A percentile compares a stretch with the other conserved stretches of the same genome.
Conservation (phyloP, 192 early-diverging fungal species). For the Chytriomyces sp. region DNA sequence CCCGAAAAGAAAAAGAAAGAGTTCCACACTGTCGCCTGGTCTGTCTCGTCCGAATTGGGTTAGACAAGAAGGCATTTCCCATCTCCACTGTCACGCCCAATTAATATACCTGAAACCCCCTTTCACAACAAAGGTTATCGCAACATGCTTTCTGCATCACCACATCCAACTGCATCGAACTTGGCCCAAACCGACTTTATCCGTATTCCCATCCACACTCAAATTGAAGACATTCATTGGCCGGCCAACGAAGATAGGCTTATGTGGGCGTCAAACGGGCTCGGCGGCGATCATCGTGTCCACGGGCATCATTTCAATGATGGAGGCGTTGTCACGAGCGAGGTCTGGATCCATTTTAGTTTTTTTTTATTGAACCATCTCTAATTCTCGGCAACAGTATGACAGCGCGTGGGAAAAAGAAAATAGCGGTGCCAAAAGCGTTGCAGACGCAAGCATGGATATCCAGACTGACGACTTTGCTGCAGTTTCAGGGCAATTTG, state of each 20-base stretch:
- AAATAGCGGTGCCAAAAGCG: neutral
- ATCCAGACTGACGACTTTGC: neutral
- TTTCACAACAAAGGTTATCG: constrained; percentile 9
- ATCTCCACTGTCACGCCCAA: neutral
- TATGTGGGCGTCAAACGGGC: constrained; percentile 21
- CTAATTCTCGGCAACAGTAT: neutral
- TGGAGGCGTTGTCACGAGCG: constrained; percentile 24
- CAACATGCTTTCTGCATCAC: constrained; percentile 31
- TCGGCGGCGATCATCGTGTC: constrained; percentile 20
- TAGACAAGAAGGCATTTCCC: neutral
- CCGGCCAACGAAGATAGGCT: constrained; percentile 37
- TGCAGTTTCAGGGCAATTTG: constrained; percentile 14
- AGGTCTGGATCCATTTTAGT: neutral
- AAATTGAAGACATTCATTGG: constrained; percentile 62
- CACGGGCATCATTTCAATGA: constrained; percentile 7
- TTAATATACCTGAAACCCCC: neutral
- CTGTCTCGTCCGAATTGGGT: constrained; percentile 25
- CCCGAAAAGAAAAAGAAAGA: neutral
- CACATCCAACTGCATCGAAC: constrained; percentile 26
- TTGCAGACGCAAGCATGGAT: neutral
- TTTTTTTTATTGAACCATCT: neutral
- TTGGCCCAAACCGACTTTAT: constrained; percentile 29
- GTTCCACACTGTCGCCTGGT: constrained; percentile 24
- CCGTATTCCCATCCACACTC: constrained; percentile 51
- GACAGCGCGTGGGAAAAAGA: constrained; percentile 11